These are phyloP conservation scores for Musa itinerans DNA, from an alignment of 176 grass and related monocot species.

Conservation along the genomic window DNA sequence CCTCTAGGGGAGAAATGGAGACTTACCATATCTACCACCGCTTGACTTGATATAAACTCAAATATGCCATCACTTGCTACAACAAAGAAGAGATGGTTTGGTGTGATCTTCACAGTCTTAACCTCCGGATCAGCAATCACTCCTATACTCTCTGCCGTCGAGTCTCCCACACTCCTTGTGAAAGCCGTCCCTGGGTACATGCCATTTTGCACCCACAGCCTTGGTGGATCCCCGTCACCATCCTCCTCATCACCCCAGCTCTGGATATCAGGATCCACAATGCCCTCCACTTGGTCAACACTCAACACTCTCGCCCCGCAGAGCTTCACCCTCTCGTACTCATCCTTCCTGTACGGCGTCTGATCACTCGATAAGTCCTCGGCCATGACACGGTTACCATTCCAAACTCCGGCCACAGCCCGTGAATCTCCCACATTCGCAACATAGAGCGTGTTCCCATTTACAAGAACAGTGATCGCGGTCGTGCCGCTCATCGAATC, in stretches of 20 bases:
- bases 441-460: conserved; percentile 42
- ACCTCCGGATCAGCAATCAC: conserved; percentile 75
- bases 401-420: conserved; percentile 56
- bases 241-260: conserved; percentile 34
- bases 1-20: no score
- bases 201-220: conserved; percentile 72
- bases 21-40: conserved; percentile 76
- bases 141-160: conserved; percentile 58
- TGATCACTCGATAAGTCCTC: conserved; percentile 87
- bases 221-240: conserved; percentile 69
- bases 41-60: conserved; percentile 83
- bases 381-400: conserved; percentile 31
- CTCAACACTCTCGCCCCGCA: conserved; percentile 80
- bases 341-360: conserved; percentile 84
- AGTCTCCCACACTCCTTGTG: conserved; percentile 86
- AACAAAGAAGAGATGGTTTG: conserved; percentile 62
- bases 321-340: conserved; percentile 66
- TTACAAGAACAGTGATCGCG: conserved; percentile 59
- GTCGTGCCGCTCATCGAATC: conserved; percentile 93
- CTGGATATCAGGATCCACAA: conserved; percentile 23
- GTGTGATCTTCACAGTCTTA: conserved; percentile 47
- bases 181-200: conserved; percentile 85
- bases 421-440: conserved; percentile 89
- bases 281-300: conserved; percentile 62
- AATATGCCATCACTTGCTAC: conserved; percentile 85